phyloP scores from a whole-genome alignment of 139 green algal species.

The Chlorella sorokiniana region DNA sequence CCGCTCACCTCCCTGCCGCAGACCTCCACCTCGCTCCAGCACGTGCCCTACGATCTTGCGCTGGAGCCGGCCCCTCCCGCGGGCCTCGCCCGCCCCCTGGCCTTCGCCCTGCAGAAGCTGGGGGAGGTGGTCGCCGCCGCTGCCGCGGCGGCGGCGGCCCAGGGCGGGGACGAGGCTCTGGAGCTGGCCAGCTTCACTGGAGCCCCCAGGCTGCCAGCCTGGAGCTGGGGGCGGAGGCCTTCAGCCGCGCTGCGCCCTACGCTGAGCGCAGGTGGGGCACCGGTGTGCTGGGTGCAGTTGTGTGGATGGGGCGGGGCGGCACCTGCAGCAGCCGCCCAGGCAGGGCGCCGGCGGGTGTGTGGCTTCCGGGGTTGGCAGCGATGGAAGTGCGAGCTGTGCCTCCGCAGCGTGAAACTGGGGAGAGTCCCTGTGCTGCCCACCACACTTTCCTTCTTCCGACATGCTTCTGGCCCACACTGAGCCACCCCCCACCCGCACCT shows the following conservation, averaged over 20 bases:
- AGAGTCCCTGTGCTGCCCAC: background rate
- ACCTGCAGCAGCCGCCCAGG: too few relatives aligned
- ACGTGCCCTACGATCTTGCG: conserved; percentile 74
- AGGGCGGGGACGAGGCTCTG: background rate
- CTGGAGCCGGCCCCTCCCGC: conserved; percentile 54
- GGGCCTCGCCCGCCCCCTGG: conserved; percentile 50
- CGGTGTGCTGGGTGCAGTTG: background rate
- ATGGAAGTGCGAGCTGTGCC: too few relatives aligned
- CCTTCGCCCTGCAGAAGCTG: conserved; percentile 88
- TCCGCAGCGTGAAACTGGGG: too few relatives aligned
- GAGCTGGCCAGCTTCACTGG: conserved; percentile 31
- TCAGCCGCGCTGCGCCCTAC: conserved; percentile 59
- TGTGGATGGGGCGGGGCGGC: too few relatives aligned
- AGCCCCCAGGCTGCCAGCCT: background rate
- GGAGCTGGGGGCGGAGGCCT: conserved; percentile 41
- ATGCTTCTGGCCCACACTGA: background rate
- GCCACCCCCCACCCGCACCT: background rate
- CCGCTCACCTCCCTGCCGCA: conserved; percentile 43
- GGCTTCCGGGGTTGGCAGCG: too few relatives aligned
- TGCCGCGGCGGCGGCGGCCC: background rate
- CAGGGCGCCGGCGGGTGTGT: too few relatives aligned
- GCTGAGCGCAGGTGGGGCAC: conserved; percentile 40
- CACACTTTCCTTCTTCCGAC: background rate
- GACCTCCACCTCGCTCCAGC: conserved; percentile 77
- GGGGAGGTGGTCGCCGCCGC: conserved; percentile 44